Evolutionary conservation across 768 basidiomycete species (phyloP).

Genomic region (Kwoniella shandongensis): DNA sequence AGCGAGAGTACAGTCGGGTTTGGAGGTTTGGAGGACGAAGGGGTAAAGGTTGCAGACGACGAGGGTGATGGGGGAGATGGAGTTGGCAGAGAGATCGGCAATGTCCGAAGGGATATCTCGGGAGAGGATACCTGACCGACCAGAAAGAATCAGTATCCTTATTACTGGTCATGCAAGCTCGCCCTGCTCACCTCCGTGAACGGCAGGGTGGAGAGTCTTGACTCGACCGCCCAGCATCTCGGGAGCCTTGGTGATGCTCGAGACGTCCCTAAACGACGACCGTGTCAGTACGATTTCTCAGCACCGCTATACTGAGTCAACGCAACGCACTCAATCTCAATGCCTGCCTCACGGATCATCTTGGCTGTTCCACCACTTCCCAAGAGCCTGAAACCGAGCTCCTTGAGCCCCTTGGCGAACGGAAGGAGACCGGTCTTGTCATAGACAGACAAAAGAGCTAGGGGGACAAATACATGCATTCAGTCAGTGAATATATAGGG

Average conservation of each 20-base stretch:
- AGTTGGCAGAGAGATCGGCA: conserved; percentile 74
- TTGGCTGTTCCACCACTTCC: conserved; percentile 98
- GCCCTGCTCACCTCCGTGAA: conserved; percentile 77
- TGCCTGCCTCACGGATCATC: conserved; percentile 89
- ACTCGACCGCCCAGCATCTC: conserved; percentile 99
- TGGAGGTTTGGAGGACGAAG: conserved; percentile 80
- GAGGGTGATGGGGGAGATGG: conserved; percentile 88
- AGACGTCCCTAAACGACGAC: conserved; percentile 76
- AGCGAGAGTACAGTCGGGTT: conserved; percentile 79
- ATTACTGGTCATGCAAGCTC: neutral
- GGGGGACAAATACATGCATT: neutral
- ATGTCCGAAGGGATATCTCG: conserved; percentile 88
- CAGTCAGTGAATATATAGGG: too few relatives aligned
- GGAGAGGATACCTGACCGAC: conserved; percentile 77
- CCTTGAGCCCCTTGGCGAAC: conserved; percentile 78
- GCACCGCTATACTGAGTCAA: neutral
- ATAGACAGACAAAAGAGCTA: conserved; percentile 88
- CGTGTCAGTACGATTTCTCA: neutral
- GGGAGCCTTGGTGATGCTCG: conserved; percentile 93
- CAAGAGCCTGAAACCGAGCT: conserved; percentile 78
- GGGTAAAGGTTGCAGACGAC: conserved; percentile 99
- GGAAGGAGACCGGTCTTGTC: conserved; percentile 89
- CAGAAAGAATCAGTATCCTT: neutral
- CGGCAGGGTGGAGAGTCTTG: conserved; percentile 95
- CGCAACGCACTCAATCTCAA: conserved; percentile 76